Evolutionary conservation across 2,329 filamentous ascomycete genomes (phyloP).

Genomic region (Xylariaceae sp.): DNA sequence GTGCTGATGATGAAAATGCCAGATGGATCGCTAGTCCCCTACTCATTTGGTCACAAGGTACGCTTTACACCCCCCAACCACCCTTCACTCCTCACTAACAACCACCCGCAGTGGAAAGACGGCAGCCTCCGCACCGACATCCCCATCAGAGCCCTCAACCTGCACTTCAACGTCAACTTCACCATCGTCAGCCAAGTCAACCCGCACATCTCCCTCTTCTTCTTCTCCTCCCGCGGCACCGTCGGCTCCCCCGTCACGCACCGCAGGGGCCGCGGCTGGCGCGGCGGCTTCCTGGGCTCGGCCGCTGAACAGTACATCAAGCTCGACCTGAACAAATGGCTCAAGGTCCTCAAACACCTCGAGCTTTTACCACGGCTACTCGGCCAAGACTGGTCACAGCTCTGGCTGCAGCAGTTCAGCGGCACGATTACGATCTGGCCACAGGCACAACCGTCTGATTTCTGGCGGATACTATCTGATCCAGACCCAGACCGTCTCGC

Average conservation of each 20-base stretch:
- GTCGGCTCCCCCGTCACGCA: slow-evolving; percentile 94
- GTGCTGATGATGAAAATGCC: slow-evolving; percentile 85
- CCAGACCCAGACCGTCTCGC: slow-evolving; percentile 70
- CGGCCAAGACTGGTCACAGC: slow-evolving; percentile 93
- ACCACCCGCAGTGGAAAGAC: slow-evolving; percentile 69
- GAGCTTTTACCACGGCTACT: slow-evolving; percentile 85
- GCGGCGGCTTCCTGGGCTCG: slow-evolving; percentile 88
- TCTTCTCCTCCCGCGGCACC: slow-evolving; percentile 89
- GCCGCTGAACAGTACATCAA: slow-evolving; percentile 94
- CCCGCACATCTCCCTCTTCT: slow-evolving; percentile 97
- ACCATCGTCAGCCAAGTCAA: slow-evolving; percentile 87
- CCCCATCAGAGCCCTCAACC: slow-evolving; percentile 85
- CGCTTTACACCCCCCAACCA: no score
- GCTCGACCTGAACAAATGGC: slow-evolving; percentile 94
- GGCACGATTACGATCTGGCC: slow-evolving; percentile 98
- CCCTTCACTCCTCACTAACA: no score
- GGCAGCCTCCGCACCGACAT: slow-evolving; percentile 92
- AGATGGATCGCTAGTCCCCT: slow-evolving; percentile 74
- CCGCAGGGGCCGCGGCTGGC: slow-evolving; percentile 87
- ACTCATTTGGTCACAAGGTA: slow-evolving; percentile 87
- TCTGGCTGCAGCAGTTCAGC: slow-evolving; percentile 92
- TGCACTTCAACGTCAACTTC: slow-evolving; percentile 98
- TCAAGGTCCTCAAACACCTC: slow-evolving; percentile 87
- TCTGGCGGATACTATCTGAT: slow-evolving; percentile 79
- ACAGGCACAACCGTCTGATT: slow-evolving; percentile 71